A percentile compares a stretch with the other conserved stretches of the same genome.
These are phyloP conservation scores for Macrolepiota albuminosa DNA, from an alignment of 768 basidiomycete genomes.

Conservation along the genomic window DNA sequence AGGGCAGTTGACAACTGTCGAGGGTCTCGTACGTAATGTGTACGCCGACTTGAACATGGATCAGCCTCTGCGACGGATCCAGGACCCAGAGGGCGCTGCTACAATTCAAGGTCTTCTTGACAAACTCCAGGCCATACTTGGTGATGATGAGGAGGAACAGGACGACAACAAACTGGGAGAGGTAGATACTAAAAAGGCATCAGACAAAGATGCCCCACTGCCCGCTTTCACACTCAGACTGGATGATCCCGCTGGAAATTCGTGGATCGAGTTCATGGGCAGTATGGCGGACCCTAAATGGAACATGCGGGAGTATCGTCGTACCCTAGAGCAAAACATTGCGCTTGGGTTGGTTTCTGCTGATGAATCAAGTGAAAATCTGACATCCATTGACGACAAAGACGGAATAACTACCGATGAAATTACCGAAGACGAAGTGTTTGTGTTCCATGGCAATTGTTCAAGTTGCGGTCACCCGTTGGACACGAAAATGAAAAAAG, in stretches of 20 bases:
- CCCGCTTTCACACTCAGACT: slow-evolving; percentile 75
- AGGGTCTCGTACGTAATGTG: slow-evolving; percentile 85
- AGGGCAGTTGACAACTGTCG: slow-evolving; percentile 95
- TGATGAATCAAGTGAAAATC: slow-evolving; percentile 31
- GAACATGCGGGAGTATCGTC: slow-evolving; percentile 78
- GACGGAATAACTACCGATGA: slow-evolving; percentile 19
- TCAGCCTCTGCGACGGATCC: slow-evolving; percentile 79
- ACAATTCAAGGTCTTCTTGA: slow-evolving; percentile 78
- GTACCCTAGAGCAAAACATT: slow-evolving; percentile 79
- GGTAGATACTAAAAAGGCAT: slow-evolving; percentile 22
- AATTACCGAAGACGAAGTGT: slow-evolving; percentile 77
- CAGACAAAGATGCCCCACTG: slow-evolving; percentile 48
- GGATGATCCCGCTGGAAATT: slow-evolving; percentile 94
- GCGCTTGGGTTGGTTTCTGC: slow-evolving; percentile 64
- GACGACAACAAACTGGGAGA: slow-evolving; percentile 33
- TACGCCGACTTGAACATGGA: slow-evolving; percentile 73
- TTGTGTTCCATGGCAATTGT: slow-evolving; percentile 69
- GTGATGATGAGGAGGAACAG: slow-evolving; percentile 47
- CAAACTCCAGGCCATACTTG: slow-evolving; percentile 58
- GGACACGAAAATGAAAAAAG: slow-evolving; percentile 92
- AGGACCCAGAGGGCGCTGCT: slow-evolving; percentile 64
- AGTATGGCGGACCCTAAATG: slow-evolving; percentile 91
- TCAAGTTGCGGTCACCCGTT: slow-evolving; percentile 82
- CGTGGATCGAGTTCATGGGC: slow-evolving; percentile 89
- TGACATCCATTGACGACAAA: slow-evolving; percentile 7